Conservation (phyloP, 257 asterid genomes). For the Ocimum tenuiflorum region DNA sequence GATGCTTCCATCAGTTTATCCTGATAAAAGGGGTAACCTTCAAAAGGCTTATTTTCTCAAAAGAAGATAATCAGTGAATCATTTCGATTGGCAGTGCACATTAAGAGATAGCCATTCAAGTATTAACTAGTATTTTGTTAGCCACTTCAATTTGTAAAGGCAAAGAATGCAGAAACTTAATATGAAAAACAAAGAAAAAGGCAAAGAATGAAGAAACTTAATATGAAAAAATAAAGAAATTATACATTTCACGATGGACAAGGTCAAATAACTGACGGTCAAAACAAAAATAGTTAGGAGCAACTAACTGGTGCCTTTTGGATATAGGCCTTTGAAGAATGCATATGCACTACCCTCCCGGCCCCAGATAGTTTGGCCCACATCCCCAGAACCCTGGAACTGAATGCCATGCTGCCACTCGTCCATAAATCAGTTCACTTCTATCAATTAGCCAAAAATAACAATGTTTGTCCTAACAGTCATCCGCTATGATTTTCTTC, state of each 20-base stretch:
- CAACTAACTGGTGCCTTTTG: conserved; percentile 3
- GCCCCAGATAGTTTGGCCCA: neutral
- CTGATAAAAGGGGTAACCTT: conserved; percentile 32
- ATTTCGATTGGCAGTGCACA: conserved; percentile 1
- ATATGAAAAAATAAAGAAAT: neutral
- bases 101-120: conserved; percentile 6
- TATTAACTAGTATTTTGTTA: neutral
- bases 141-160: conserved; percentile 10
- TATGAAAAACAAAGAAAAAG: neutral
- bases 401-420: neutral
- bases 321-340: neutral
- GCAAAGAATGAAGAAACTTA: no score
- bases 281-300: conserved; percentile 4
- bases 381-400: neutral
- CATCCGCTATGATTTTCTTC: neutral
- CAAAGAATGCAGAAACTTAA: neutral
- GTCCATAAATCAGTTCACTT: neutral
- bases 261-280: neutral
- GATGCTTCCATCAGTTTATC: conserved; percentile 52
- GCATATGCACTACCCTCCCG: neutral
- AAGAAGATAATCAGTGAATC: conserved; percentile 6
- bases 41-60: conserved; percentile 8
- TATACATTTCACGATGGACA: neutral
- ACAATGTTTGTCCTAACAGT: no score
- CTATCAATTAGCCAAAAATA: neutral